Conservation (phyloP, 2,329 filamentous ascomycete species). For the Aspergillus niger region DNA sequence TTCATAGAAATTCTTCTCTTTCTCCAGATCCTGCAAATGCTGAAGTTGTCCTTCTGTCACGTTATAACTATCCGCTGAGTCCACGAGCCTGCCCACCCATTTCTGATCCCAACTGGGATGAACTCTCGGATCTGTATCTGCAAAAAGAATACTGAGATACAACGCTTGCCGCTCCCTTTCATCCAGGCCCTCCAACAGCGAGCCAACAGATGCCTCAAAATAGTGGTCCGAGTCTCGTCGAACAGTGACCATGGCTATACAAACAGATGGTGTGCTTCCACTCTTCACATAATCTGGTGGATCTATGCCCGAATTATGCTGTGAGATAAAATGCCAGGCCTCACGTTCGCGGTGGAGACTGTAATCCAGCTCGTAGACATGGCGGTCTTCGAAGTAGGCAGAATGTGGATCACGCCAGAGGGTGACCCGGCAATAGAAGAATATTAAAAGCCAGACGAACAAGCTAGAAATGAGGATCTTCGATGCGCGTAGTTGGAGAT, state of each 20-base stretch:
- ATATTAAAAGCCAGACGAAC: constrained; percentile 16
- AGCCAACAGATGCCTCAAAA: constrained; percentile 30
- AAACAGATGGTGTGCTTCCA: constrained; percentile 20
- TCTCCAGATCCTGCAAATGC: constrained; percentile 28
- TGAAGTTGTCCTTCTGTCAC: constrained; percentile 21
- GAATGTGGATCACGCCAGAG: constrained; percentile 34
- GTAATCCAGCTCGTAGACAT: constrained; percentile 31
- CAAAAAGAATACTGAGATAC: constrained; percentile 26
- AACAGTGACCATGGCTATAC: constrained; percentile 28
- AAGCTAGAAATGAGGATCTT: too few species aligned
- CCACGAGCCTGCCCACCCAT: constrained; percentile 26
- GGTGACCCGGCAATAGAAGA: constrained; percentile 22
- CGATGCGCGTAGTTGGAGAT: too few species aligned
- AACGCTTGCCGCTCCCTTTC: constrained; percentile 25
- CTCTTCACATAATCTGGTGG: constrained; percentile 12
- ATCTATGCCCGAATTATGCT: constrained; percentile 18
- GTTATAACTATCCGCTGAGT: constrained; percentile 23
- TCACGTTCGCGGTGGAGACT: constrained; percentile 30
- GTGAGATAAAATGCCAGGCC: constrained; percentile 22
- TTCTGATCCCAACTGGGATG: constrained; percentile 30
- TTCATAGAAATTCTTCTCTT: constrained; percentile 29
- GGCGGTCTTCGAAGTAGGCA: constrained; percentile 27
- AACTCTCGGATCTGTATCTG: constrained; percentile 25
- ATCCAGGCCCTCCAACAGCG: constrained; percentile 25
- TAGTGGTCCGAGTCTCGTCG: constrained; percentile 27